These are phyloP conservation scores for Penicillium digitatum DNA, from an alignment of 2,329 filamentous ascomycete species.

Conservation along the genomic window DNA sequence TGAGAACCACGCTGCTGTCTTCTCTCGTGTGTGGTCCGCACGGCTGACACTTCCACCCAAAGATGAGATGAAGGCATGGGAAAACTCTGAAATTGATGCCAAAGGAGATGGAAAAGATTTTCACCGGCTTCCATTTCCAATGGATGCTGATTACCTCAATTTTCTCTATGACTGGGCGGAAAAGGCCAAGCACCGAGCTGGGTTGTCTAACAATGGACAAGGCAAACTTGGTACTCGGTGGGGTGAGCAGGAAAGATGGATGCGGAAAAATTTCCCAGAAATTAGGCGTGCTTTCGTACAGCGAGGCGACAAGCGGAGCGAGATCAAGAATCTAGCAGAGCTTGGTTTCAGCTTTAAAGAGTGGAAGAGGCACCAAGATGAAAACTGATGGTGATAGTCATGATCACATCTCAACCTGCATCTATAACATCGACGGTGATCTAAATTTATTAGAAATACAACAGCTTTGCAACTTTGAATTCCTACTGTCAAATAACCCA, in stretches of 20 bases:
- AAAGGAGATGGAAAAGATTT: constrained; percentile 50
- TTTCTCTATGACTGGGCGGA: constrained; percentile 43
- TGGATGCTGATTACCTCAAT: constrained; percentile 47
- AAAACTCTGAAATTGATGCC: constrained; percentile 42
- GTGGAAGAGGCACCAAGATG: constrained; percentile 26
- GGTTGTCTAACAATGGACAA: constrained; percentile 42
- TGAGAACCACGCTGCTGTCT: constrained; percentile 72
- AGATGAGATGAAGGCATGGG: constrained; percentile 67
- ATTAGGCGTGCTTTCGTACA: constrained; percentile 70
- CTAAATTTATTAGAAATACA: neutral
- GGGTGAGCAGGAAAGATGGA: constrained; percentile 68
- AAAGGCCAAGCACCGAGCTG: constrained; percentile 34
- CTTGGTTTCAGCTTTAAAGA: constrained; percentile 63
- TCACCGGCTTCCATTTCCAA: constrained; percentile 52
- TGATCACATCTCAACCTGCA: neutral
- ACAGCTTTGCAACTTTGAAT: neutral
- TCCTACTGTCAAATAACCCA: neutral
- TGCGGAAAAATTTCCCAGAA: constrained; percentile 61
- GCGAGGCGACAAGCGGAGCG: constrained; percentile 54
- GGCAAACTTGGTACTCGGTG: constrained; percentile 70
- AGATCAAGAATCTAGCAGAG: constrained; percentile 63
- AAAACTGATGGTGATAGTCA: neutral
- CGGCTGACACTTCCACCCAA: constrained; percentile 60
- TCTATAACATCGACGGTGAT: neutral
- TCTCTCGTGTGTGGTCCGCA: constrained; percentile 74